Base-by-base conservation (phyloP, 2,329 filamentous ascomycete genomes). In the Xylaria sp. region DNA sequence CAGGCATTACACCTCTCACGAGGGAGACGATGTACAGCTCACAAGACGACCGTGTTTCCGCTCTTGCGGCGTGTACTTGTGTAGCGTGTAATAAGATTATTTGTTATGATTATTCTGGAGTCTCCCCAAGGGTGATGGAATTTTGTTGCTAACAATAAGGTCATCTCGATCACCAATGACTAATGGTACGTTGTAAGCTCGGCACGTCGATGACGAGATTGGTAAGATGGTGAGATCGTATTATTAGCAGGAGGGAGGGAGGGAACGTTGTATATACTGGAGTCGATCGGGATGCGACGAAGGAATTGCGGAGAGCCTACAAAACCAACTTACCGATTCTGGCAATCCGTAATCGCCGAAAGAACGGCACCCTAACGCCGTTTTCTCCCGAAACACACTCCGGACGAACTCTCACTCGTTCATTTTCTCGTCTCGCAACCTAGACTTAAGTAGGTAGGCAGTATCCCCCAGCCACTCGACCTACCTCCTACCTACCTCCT, bases 271-370 rank as follows among this genome's bases (percentile, higher is more conserved):
- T 42, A 18, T 13, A 5, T 16, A 42, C 40, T 40, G 4, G 37
- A 13, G 12, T 40, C 40, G 13, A 42, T 42, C 40, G 12, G 12
- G 40, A 42, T 18, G 16, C 40, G n/a, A 21, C 21, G 8, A 13
- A 13, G 9, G 21, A 23, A 48, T 25, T 55, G 51, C 21, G 32
- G 51, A 37, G 32, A 23, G 10, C n/a, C 10, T 25, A 18, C 3
- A 50, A 13, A 53, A 37, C 58, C 37, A 25, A 47, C 60, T 67
- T 61, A 59, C 69, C 54, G 13, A 48, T 68, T 65, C 3, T 16
- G 29, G 67, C 8, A 68, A 63, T 13, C 13, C 5, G 16, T 66
- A 70, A 72, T 66, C 68, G n/a, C 70, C 70, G 70, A 47, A 16
- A 9, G 13, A 5, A 54, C 54, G 44, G 5, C 35, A 35, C 32